Conservation (phyloP, 306 rosid species). For the Spatholobus suberectus region DNA sequence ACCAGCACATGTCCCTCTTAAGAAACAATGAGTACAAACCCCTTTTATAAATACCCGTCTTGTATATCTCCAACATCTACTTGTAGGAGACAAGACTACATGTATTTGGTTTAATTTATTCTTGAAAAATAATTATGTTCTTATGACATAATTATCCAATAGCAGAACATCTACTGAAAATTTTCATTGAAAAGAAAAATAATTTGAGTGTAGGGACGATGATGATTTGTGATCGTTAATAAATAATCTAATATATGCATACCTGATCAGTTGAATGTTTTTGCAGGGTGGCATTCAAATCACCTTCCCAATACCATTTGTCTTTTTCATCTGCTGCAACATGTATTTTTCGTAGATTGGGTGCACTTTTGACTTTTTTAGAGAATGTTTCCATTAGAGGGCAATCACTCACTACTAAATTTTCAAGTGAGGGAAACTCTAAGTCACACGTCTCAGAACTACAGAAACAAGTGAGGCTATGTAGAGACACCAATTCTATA, state of each 20-base stretch:
- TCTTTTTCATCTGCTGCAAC: neutral
- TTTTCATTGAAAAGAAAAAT: neutral
- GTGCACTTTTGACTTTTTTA: neutral
- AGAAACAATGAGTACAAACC: too few relatives aligned
- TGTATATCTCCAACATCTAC: neutral
- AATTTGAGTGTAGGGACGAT: neutral
- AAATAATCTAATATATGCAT: neutral
- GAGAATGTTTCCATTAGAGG: neutral
- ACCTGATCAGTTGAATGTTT: neutral
- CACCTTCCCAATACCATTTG: neutral
- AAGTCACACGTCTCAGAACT: neutral
- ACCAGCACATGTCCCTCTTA: too few relatives aligned
- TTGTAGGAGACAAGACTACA: neutral
- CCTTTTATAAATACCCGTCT: too few relatives aligned
- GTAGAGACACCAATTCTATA: neutral
- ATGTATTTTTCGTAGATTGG: neutral
- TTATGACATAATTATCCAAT: neutral
- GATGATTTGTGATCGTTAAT: neutral
- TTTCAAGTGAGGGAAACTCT: neutral
- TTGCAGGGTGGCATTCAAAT: neutral
- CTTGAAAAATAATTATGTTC: neutral
- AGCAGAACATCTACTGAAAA: neutral
- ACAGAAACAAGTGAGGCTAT: conserved; percentile 7
- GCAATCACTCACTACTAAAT: neutral
- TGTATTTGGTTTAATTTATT: neutral